These are phyloP conservation scores for Fusarium sp. DNA, from an alignment of 2,329 filamentous ascomycete species.

Conservation along the genomic window DNA sequence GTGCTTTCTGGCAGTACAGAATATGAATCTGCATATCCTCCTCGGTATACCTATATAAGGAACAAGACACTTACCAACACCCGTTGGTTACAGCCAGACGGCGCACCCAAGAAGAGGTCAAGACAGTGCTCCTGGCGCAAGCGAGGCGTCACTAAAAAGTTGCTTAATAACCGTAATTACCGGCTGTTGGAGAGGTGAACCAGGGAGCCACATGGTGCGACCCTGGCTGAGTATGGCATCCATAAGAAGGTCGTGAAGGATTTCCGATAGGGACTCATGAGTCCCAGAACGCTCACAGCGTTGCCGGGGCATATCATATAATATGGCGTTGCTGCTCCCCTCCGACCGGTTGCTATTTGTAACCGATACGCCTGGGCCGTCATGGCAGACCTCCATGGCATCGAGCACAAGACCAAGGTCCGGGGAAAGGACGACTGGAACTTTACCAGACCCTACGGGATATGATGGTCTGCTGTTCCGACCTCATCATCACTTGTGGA, in stretches of 20 bases:
- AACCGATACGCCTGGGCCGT: background rate
- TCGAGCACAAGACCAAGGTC: background rate
- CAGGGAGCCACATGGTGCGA: background rate
- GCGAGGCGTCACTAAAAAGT: too few relatives aligned
- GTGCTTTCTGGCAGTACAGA: background rate
- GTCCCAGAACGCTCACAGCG: background rate
- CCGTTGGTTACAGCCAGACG: background rate
- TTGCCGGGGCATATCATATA: background rate
- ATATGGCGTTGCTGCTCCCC: background rate
- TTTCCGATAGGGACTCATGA: background rate
- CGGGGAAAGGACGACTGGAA: background rate
- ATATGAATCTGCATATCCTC: background rate
- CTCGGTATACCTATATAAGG: background rate
- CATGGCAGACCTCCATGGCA: background rate
- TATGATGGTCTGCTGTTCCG: background rate
- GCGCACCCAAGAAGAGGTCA: too few relatives aligned
- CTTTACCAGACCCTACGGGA: background rate
- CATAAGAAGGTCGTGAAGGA: too few relatives aligned
- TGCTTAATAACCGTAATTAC: too few relatives aligned
- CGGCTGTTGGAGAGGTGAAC: too few relatives aligned
- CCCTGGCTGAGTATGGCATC: background rate
- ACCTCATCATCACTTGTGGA: accelerated
- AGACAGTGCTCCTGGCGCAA: too few relatives aligned
- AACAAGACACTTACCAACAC: background rate
- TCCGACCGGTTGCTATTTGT: background rate